These are phyloP conservation scores for Aspergillus unguis DNA, from an alignment of 2,329 filamentous ascomycete species.

Conservation along the genomic window DNA sequence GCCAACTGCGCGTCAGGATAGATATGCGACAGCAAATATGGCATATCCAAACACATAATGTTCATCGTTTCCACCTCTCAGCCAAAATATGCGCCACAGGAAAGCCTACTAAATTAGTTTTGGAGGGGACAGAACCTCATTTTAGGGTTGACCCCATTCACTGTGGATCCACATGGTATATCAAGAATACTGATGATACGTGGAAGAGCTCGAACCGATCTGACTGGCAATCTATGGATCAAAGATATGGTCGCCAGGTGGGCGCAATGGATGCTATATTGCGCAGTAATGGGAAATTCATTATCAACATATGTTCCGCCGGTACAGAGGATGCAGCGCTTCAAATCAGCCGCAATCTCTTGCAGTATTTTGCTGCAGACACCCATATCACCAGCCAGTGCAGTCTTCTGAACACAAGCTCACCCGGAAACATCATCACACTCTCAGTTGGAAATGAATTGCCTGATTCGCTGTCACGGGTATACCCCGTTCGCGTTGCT, in stretches of 20 bases:
- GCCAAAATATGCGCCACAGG: background rate
- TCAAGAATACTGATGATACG: conserved; percentile 17
- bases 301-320: conserved; percentile 33
- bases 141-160: conserved; percentile 17
- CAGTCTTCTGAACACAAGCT: conserved; percentile 5
- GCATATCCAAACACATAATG: conserved; percentile 43
- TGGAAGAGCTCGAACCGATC: conserved; percentile 23
- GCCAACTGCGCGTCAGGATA: conserved; percentile 45
- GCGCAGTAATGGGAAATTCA: conserved; percentile 46
- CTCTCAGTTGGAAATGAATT: conserved; percentile 25
- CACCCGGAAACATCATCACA: conserved; percentile 47
- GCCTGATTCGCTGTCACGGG: conserved; percentile 12
- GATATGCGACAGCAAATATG: conserved; percentile 27
- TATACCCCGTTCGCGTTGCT: conserved; percentile 28
- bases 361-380: conserved; percentile 58
- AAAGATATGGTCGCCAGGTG: conserved; percentile 48
- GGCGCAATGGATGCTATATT: conserved; percentile 55
- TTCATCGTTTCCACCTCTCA: conserved; percentile 40
- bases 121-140: conserved; percentile 16
- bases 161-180: conserved; percentile 22
- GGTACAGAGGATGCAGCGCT: conserved; percentile 42
- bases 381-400: conserved; percentile 37
- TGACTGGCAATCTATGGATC: conserved; percentile 25
- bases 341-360: conserved; percentile 56
- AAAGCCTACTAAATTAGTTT: conserved; percentile 15